Conservation (phyloP, 116 monocot genomes). For the Cymodocea nodosa region DNA sequence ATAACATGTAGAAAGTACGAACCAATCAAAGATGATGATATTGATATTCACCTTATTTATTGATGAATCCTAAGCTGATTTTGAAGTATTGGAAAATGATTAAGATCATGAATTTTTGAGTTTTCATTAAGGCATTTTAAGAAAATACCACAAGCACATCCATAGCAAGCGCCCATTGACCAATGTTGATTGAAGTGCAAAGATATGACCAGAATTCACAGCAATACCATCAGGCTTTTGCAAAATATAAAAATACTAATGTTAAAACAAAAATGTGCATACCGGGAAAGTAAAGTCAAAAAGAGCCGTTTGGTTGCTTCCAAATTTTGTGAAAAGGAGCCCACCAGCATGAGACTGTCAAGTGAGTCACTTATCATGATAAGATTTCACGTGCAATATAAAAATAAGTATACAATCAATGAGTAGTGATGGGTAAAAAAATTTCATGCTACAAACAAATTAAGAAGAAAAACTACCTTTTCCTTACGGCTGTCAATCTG, state of each 20-base stretch:
- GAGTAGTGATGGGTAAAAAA: not conserved
- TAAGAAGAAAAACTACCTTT: conserved; percentile 36
- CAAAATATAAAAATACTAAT: not conserved
- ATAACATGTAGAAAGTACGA: no score
- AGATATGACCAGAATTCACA: no score
- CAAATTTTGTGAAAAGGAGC: conserved; percentile 96
- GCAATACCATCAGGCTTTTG: no score
- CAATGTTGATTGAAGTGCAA: no score
- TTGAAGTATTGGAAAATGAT: no score
- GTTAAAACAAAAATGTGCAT: conserved; percentile 5
- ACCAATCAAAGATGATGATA: no score
- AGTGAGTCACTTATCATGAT: conserved; percentile 3
- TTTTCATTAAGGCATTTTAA: no score
- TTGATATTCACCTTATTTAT: no score
- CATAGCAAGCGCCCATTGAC: no score
- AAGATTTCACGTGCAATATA: not conserved
- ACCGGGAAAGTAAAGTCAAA: conserved; percentile 97
- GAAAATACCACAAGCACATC: no score
- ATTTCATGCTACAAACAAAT: not conserved
- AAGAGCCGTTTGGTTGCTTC: conserved; percentile 82
- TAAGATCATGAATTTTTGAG: no score
- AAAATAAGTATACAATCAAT: not conserved
- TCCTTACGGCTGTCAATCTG: conserved; percentile 81
- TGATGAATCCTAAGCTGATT: no score
- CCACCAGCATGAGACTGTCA: conserved; percentile 95